Evolutionary conservation across 2,329 filamentous ascomycete species (phyloP), one percentile per base, ranked within the genome.

Genomic region (Cladosporium sp.): DNA sequence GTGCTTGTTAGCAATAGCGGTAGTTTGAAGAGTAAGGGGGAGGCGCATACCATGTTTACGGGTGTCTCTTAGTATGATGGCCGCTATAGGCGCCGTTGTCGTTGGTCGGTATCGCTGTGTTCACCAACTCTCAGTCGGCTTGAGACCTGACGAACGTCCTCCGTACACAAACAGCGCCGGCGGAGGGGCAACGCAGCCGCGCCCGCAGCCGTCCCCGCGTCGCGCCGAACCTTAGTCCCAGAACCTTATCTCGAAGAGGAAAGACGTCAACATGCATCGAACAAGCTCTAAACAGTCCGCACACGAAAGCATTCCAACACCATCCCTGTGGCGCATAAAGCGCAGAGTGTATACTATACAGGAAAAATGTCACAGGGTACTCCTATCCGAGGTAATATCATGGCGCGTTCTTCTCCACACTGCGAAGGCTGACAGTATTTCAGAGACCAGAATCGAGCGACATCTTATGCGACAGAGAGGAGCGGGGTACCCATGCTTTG

Each of bases 381-480:
- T 33, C 59, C 62, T 37, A 46, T 55, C 44, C 64, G 61, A 55
- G 56, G 57, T 59, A 28, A 28, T 5, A 7, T 5, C 7, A 7
- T 28, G 4, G 54, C 16, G 50, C 40, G 2, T 14, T 13, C 32
- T 10, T 33, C 32, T 14, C 3, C 11, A 38, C 35, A 8, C 3
- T 14, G 2, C 7, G 14, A n/a, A 42, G 9, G 37, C 46, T 49
- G 7, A 49, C 31, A 7, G 16, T 33, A 9, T n/a, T 3, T 14
- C 52, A 63, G 59, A 62, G 41, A 57, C 61, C 41, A 59, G 65
- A 54, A 54, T 65, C 56, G 63, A 67, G 51, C 50, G 63, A 46
- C 65, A 67, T 63, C 54, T 67, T 56, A 59, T 61, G 46, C 60
- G 65, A 14, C 65, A 66, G 53, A 57, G 64, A 55, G 65, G 65